phyloP scores from a whole-genome alignment of 2,329 filamentous ascomycete species.

The Grosmannia serpens region DNA sequence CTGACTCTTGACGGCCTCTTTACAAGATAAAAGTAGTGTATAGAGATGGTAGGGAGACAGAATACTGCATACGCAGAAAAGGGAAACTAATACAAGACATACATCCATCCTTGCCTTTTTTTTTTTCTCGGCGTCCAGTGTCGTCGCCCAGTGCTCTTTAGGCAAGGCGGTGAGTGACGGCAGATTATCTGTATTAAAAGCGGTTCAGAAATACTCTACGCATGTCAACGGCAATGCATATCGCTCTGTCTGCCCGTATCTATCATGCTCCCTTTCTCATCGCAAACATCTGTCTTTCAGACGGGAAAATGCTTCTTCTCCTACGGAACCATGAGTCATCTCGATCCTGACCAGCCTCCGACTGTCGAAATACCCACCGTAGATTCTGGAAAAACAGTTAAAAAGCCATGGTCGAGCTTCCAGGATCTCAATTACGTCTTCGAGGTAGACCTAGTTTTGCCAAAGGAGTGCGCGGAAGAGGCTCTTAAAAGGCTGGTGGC shows the following conservation, averaged over 20 bases:
- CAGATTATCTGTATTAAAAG: neutral
- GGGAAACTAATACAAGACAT: no score
- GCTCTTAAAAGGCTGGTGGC: constrained; percentile 37
- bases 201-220: neutral
- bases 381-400: constrained; percentile 24
- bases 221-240: neutral
- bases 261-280: constrained; percentile 32
- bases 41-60: neutral
- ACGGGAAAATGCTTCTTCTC: constrained; percentile 63
- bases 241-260: neutral
- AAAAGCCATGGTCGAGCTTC: constrained; percentile 65
- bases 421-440: constrained; percentile 44
- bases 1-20: neutral
- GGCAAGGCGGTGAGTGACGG: neutral
- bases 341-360: constrained; percentile 60
- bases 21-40: neutral
- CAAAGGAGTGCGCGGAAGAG: constrained; percentile 45
- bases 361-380: constrained; percentile 24
- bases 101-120: neutral
- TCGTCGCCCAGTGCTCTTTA: no score
- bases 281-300: constrained; percentile 36
- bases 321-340: constrained; percentile 54
- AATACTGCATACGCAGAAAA: neutral
- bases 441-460: constrained; percentile 61
- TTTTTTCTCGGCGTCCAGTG: neutral